Conservation (phyloP, 73 alveolate species). For the Paramecium primaurelia region DNA sequence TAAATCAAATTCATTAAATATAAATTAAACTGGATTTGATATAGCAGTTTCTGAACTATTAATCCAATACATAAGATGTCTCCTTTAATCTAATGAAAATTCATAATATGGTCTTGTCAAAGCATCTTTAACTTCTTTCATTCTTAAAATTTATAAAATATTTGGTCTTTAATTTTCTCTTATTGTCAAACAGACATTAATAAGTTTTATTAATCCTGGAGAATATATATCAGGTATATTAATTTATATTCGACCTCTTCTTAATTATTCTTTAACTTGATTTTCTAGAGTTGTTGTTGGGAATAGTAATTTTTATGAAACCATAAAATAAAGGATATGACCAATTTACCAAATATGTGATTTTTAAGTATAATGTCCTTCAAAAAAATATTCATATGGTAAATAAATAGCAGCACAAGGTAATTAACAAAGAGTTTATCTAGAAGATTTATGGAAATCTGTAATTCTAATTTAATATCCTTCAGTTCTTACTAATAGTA, state of each 20-base stretch:
- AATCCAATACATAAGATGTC: constrained; percentile 26
- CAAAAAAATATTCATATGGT: constrained; percentile 27
- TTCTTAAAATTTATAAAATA: constrained; percentile 4
- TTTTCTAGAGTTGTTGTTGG: background rate
- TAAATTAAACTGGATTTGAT: background rate
- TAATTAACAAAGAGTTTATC: background rate
- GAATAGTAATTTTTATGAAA: background rate
- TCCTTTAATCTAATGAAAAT: background rate
- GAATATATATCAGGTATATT: constrained; percentile 2
- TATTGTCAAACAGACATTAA: constrained; percentile 13
- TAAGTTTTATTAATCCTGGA: background rate
- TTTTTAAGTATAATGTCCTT: constrained; percentile 2
- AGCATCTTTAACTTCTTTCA: constrained; percentile 29
- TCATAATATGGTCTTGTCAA: background rate
- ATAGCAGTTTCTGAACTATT: constrained; percentile 39
- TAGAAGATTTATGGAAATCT: constrained; percentile 22
- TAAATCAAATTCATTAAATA: constrained; percentile 30
- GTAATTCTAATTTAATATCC: constrained; percentile 26
- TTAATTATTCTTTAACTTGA: constrained; percentile 10
- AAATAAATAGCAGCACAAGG: constrained; percentile 39
- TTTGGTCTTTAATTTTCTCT: constrained; percentile 29
- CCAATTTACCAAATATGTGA: constrained; percentile 43
- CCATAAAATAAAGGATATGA: constrained; percentile 31
- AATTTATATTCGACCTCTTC: constrained; percentile 2
- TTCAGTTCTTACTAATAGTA: constrained; percentile 6